Evolutionary conservation across 306 rosid genomes (phyloP), one percentile per base, ranked within the genome.

Genomic region (Ormosia emarginata): DNA sequence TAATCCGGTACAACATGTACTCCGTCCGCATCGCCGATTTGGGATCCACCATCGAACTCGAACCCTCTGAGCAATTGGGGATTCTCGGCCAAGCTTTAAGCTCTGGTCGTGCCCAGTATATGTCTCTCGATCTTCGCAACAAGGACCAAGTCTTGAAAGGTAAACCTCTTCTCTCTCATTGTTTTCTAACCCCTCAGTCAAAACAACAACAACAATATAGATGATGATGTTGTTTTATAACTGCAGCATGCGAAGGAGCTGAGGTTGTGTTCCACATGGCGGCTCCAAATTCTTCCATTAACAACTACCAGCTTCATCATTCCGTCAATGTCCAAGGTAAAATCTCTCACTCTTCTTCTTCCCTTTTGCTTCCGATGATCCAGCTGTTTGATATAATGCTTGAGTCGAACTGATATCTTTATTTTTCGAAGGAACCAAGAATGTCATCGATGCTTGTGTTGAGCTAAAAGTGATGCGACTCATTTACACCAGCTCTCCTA

Each of bases 261-360:
- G 98, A 96, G 83, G 94, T 78, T 67, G 99, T 93, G 74, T 96
- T 93, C 77, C 99, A 96, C 74, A 92, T 93, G 99, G 99, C 99
- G 71, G 99, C 99, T 61, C 99, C 99, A 0, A 89, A 93, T 58
- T 93, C 99, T 5, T 93, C 98, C 33, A 91, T 96, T 67, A 96
- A 96, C 84, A 86, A 82, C 44, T 81, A 82, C 87, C 87, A 92
- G 90, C 92, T 96, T 36, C 99, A 96, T 84, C 83, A 82, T 79
- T 91, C 98, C 1, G 99, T 96, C 30, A 96, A 92, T 75, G 99
- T 96, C 4, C 92, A 91, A 91, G 98, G 99, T 93, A 79, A 40
- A 30, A 44, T 32, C 18, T 3, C 50, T 49, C 15, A 10, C 11
- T 59, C 2, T n/a, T 67, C 8, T 61, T 69, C 17, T 4, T 0